Evolutionary conservation across 2,329 filamentous ascomycete genomes (phyloP), one percentile per base, ranked within the genome.

Genomic region (Trichoderma polysporum): DNA sequence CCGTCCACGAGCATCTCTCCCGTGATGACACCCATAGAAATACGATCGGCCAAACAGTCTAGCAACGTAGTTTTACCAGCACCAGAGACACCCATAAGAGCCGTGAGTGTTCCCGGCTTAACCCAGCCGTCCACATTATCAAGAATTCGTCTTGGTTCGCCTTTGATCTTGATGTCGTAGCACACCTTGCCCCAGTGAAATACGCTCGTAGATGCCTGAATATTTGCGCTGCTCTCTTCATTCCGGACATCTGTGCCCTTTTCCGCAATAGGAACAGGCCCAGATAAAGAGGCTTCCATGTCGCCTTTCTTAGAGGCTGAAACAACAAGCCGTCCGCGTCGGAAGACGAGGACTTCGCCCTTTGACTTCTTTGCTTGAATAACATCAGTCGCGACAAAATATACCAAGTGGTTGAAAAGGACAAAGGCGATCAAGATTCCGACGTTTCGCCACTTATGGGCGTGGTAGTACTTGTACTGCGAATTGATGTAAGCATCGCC

Each of bases 111-210:
- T 60, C 90, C 90, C 1, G 90, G 90, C 76, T 91, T 90, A 61
- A 92, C 89, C 88, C 89, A 92, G 12, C 90, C 90, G 72, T 91
- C 88, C 2, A 92, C 88, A 59, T 90, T 80, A 68, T 92, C 87
- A 27, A 92, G 79, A 72, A 94, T 88, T 10, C 88, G 84, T 37
- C 90, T 83, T 0, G 81, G 78, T 70, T 91, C 85, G 72, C 90
- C 90, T 63, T 78, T 78, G 76, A 92, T 90, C 73, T 88, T 87
- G 75, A 93, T 90, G 68, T 92, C 89, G 73, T 92, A 93, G 77
- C 88, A 90, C 2, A 92, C 87, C 68, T 91, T 82, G 68, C 86
- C 82, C 90, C 90, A 92, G 45, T 59, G 63, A 27, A 64, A 64
- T 3, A 64, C 50, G 5, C 61, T 64, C 4, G 61, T 64, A 17